Percentiles rank a stretch among this genome's conserved stretches.
phyloP scores from a whole-genome alignment of 1,139 yeast genomes.

The Geotrichum europaeum region DNA sequence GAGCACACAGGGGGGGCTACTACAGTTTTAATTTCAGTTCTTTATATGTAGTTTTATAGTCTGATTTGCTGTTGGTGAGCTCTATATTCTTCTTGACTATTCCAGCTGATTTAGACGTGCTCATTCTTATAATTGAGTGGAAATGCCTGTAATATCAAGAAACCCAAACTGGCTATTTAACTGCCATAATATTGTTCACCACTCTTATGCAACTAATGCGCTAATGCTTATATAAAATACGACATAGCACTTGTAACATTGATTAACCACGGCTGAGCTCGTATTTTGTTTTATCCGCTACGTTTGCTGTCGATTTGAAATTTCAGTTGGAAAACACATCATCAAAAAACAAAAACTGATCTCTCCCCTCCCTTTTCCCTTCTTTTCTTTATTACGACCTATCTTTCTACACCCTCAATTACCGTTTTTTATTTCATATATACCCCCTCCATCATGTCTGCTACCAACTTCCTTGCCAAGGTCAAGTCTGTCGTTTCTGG shows the following conservation, averaged over 20 bases:
- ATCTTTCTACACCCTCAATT: not conserved
- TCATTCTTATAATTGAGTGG: too few species aligned
- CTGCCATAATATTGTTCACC: too few species aligned
- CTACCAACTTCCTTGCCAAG: constrained; percentile 19
- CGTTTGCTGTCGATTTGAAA: not conserved
- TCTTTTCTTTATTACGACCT: not conserved
- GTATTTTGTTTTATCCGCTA: not conserved
- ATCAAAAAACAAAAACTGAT: not conserved
- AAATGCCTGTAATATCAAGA: too few species aligned
- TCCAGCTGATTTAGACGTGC: too few species aligned
- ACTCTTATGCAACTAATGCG: not conserved
- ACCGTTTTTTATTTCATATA: not conserved
- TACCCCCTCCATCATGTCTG: constrained; percentile 1
- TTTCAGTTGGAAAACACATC: constrained; percentile 6
- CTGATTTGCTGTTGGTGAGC: too few species aligned
- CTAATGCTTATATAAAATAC: not conserved
- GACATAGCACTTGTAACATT: not conserved
- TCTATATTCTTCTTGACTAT: too few species aligned
- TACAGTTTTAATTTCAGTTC: too few species aligned
- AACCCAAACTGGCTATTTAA: too few species aligned
- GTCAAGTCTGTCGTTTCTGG: constrained; percentile 70
- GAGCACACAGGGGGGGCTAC: too few species aligned
- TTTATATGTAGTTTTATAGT: too few species aligned
- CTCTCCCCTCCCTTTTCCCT: not conserved
- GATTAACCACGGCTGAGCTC: not conserved